A percentile compares a stretch with the other conserved stretches of the same genome.
Evolutionary conservation across 2,329 filamentous ascomycete species (phyloP).

Genomic region (Ophiostoma australiae): DNA sequence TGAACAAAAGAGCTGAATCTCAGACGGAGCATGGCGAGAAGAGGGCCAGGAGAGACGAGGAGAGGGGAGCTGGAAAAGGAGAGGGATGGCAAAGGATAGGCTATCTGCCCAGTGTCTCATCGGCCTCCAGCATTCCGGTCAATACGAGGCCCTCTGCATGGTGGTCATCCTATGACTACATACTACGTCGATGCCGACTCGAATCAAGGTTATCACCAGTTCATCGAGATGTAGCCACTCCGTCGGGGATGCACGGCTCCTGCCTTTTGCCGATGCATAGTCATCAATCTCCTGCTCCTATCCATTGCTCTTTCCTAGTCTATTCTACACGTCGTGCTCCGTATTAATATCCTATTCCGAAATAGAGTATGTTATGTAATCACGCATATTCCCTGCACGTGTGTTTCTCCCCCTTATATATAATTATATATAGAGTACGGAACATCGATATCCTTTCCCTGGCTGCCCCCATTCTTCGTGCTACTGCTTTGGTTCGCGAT

Average conservation of each 20-base stretch:
- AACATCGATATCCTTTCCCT: neutral
- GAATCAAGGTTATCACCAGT: neutral
- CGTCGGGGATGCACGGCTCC: neutral
- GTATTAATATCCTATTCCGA: neutral
- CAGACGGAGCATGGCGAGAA: neutral
- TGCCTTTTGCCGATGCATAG: neutral
- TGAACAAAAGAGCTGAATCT: neutral
- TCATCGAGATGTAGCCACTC: neutral
- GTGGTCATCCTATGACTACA: neutral
- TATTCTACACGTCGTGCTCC: too few species aligned
- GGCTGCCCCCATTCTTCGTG: neutral
- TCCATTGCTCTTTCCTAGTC: neutral
- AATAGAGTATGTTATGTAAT: neutral
- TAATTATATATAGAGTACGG: neutral
- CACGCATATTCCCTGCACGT: neutral
- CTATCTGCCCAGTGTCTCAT: constrained; percentile 10
- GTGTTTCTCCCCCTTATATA: neutral
- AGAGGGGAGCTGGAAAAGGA: neutral
- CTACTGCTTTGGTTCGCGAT: neutral
- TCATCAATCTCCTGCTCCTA: neutral
- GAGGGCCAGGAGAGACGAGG: neutral
- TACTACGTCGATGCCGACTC: neutral
- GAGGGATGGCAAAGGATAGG: neutral
- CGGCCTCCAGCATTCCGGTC: constrained; percentile 5
- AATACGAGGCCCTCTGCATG: constrained; percentile 2